phyloP scores from a whole-genome alignment of 352 stramenopile species.

The Phytophthora citricola region DNA sequence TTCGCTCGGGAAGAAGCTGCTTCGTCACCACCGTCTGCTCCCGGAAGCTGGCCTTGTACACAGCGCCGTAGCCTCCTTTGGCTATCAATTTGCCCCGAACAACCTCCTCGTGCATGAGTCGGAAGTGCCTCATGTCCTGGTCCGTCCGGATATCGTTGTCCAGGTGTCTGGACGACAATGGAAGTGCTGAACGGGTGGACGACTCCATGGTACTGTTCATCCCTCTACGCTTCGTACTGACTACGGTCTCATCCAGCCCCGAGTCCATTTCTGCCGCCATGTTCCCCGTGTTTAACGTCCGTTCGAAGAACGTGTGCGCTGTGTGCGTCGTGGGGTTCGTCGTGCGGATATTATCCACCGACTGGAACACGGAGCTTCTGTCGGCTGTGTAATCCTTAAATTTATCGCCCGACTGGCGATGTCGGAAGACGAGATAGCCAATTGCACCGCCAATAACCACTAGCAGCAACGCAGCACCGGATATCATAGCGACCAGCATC shows the following conservation, averaged over 20 bases:
- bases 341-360: conserved; percentile 3
- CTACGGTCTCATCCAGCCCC: conserved; percentile 21
- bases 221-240: conserved; percentile 21
- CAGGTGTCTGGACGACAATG: conserved; percentile 32
- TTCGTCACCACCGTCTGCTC: conserved; percentile 51
- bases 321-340: conserved; percentile 21
- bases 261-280: conserved; percentile 16
- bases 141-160: conserved; percentile 79
- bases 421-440: conserved; percentile 38
- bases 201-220: conserved; percentile 22
- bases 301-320: conserved; percentile 20
- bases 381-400: conserved; percentile 31
- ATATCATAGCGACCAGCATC: conserved; percentile 55
- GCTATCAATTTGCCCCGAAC: conserved; percentile 46
- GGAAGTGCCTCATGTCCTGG: conserved; percentile 57
- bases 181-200: conserved; percentile 12
- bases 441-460: conserved; percentile 32
- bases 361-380: conserved; percentile 21
- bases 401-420: conserved; percentile 23
- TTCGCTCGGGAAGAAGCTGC: conserved; percentile 44
- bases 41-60: conserved; percentile 60
- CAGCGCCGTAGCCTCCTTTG: conserved; percentile 63
- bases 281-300: conserved; percentile 33
- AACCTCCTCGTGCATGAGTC: conserved; percentile 59
- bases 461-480: conserved; percentile 31